Percentiles rank a stretch among this genome's conserved stretches.
Conservation (phyloP, 176 grass and related monocot species). For the Olyra latifolia region DNA sequence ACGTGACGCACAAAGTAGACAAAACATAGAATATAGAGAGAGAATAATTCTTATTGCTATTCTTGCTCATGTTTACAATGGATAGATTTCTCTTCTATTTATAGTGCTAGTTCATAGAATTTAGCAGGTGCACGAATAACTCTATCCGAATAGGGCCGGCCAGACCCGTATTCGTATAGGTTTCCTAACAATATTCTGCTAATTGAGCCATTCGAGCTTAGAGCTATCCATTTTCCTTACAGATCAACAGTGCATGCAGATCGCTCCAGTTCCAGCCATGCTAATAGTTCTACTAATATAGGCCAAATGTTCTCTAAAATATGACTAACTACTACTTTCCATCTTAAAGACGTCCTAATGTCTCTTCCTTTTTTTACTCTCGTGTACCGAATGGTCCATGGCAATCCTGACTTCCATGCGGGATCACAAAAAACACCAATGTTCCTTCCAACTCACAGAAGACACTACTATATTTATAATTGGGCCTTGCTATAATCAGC, state of each 20-base stretch:
- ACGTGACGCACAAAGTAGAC: no score
- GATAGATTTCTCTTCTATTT: no score
- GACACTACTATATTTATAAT: slow-evolving; percentile 22
- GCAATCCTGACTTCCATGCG: slow-evolving; percentile 16
- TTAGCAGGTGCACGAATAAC: no score
- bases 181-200: neutral
- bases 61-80: no score
- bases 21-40: no score
- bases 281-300: slow-evolving; percentile 5
- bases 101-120: no score
- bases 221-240: neutral
- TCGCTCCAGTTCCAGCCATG: slow-evolving; percentile 10
- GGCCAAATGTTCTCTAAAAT: neutral
- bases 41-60: no score
- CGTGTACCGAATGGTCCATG: neutral
- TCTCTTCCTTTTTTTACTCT: slow-evolving; percentile 3
- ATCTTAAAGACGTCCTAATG: neutral
- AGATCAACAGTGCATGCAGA: slow-evolving; percentile 1
- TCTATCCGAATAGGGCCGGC: no score
- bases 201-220: neutral
- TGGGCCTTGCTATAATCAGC: slow-evolving; percentile 30
- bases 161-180: no score
- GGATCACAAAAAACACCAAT: slow-evolving; percentile 16
- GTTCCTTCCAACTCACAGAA: slow-evolving; percentile 5
- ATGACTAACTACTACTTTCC: neutral